Evolutionary conservation across 768 basidiomycete genomes (phyloP).

Genomic region (Coprinopsis strossmayeri): DNA sequence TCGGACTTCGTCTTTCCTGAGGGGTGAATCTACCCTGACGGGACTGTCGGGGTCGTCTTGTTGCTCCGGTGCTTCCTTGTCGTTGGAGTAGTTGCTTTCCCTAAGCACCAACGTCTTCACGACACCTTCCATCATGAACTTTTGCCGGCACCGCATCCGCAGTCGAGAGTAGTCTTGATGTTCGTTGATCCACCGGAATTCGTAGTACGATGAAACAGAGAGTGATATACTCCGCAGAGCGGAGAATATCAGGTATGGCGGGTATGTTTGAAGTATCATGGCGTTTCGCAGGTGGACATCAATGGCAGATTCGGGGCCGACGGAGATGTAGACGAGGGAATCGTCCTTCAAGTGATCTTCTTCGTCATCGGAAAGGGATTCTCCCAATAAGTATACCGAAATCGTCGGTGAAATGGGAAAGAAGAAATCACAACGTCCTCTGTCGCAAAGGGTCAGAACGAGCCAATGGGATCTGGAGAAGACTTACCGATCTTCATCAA

Average conservation of each 20-base stretch:
- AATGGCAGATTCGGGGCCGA: conserved; percentile 43
- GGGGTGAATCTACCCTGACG: not conserved
- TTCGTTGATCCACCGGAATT: conserved; percentile 50
- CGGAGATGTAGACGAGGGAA: conserved; percentile 21
- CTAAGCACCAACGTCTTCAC: conserved; percentile 50
- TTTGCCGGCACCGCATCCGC: conserved; percentile 52
- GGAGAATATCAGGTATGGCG: conserved; percentile 42
- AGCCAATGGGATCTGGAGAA: too few species aligned
- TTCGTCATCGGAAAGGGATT: conserved; percentile 15
- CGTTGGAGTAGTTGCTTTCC: conserved; percentile 13
- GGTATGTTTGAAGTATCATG: conserved; percentile 50
- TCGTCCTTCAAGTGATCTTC: conserved; percentile 12
- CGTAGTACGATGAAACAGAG: conserved; percentile 50
- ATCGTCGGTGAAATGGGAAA: conserved; percentile 51
- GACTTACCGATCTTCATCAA: conserved; percentile 36
- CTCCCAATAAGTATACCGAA: conserved; percentile 46
- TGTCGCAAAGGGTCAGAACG: too few species aligned
- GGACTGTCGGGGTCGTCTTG: not conserved
- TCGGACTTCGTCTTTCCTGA: not conserved
- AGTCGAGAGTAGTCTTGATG: conserved; percentile 48
- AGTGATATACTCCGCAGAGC: conserved; percentile 45
- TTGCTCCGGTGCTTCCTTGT: not conserved
- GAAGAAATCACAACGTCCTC: conserved; percentile 42
- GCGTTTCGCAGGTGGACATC: conserved; percentile 60
- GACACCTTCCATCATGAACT: conserved; percentile 45